Conservation (phyloP, 495 filamentous ascomycete species). For the Choiromyces venosus region DNA sequence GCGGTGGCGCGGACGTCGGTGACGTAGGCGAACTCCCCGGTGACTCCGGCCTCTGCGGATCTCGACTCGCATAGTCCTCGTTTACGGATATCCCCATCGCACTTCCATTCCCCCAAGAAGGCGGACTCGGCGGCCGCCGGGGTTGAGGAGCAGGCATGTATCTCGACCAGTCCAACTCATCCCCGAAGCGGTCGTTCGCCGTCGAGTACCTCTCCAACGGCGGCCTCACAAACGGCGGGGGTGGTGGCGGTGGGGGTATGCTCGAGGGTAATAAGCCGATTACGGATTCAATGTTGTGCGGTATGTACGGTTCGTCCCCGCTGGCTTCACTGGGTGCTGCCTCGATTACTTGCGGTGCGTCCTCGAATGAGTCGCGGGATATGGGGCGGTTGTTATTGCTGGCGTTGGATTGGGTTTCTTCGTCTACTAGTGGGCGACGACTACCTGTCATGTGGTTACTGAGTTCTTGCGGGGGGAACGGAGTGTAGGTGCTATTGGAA, state of each 20-base stretch:
- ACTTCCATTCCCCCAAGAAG: neutral
- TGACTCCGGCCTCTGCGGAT: neutral
- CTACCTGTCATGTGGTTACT: constrained; percentile 2
- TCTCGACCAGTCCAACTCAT: neutral
- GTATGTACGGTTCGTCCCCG: neutral
- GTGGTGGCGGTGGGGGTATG: neutral
- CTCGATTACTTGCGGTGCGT: constrained; percentile 28
- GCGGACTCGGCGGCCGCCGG: neutral
- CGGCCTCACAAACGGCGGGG: neutral
- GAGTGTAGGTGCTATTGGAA: constrained; percentile 29
- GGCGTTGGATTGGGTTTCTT: neutral
- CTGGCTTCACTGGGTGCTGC: constrained; percentile 30
- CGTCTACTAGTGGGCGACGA: neutral
- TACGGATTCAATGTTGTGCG: neutral
- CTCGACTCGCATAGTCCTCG: neutral
- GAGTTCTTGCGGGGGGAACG: constrained; percentile 2
- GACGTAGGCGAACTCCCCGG: neutral
- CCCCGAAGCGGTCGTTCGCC: neutral
- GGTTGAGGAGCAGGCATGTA: neutral
- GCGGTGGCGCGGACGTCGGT: neutral
- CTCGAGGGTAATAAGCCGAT: neutral
- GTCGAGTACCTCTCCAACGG: neutral
- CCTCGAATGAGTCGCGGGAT: constrained; percentile 23
- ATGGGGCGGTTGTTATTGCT: constrained; percentile 19
- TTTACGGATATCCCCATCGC: neutral